A percentile compares a stretch with the other conserved stretches of the same genome.
phyloP scores from a whole-genome alignment of 169 alveolate species.

The Pseudocohnilembus persalinus region DNA sequence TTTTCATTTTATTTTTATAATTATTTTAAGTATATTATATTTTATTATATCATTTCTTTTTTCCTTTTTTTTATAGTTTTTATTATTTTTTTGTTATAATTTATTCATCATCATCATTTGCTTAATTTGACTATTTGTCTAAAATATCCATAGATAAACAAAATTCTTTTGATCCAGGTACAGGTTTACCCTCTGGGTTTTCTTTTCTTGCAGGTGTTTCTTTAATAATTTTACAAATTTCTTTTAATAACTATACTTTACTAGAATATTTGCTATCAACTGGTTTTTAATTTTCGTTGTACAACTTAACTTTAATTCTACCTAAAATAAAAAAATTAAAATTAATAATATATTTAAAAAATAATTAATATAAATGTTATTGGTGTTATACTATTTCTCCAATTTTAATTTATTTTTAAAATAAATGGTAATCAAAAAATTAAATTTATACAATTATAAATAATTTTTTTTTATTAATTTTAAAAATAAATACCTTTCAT shows the following conservation, averaged over 20 bases:
- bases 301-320: neutral
- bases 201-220: neutral
- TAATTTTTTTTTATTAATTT: too few relatives aligned
- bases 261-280: neutral
- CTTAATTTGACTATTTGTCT: neutral
- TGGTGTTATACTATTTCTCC: too few relatives aligned
- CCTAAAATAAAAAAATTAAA: neutral
- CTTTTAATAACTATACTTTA: too few relatives aligned
- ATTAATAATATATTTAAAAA: too few relatives aligned
- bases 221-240: too few relatives aligned
- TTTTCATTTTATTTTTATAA: too few relatives aligned
- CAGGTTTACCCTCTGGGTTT: neutral
- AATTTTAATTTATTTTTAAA: too few relatives aligned
- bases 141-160: neutral
- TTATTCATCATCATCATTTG: neutral
- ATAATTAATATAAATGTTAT: too few relatives aligned
- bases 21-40: too few relatives aligned
- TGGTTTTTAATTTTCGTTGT: neutral
- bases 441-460: neutral
- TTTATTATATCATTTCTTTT: neutral
- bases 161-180: neutral
- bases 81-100: too few relatives aligned
- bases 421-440: too few relatives aligned
- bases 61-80: neutral
- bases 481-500: neutral